Percentiles rank a stretch among this genome's conserved stretches.
Evolutionary conservation across 331 rosid genomes (phyloP).

Genomic region (Prunus yedoensis): DNA sequence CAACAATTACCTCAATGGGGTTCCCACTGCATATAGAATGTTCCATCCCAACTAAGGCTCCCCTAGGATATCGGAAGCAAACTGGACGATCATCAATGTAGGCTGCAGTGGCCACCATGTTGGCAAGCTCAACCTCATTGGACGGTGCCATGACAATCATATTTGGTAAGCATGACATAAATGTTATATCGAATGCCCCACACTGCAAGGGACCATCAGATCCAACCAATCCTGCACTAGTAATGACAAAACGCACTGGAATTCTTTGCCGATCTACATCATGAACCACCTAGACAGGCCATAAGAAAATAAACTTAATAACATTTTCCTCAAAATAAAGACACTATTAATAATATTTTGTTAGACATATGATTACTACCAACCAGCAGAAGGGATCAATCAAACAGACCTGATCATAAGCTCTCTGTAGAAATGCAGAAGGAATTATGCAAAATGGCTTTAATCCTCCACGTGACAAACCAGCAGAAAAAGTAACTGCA

Average conservation of each 20-base stretch:
- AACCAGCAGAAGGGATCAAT: not conserved
- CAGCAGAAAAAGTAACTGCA: conserved; percentile 94
- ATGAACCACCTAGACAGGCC: conserved; percentile 63
- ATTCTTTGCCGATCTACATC: conserved; percentile 83
- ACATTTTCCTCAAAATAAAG: not conserved
- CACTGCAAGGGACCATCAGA: conserved; percentile 85
- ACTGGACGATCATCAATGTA: conserved; percentile 62
- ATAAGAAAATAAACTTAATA: not conserved
- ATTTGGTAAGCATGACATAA: conserved; percentile 94
- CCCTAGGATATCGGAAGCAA: conserved; percentile 93
- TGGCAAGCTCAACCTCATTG: conserved; percentile 70
- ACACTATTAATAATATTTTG: not conserved
- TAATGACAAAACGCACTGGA: conserved; percentile 89
- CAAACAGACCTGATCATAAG: conserved; percentile 69
- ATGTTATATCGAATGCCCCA: conserved; percentile 87
- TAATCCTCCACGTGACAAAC: conserved; percentile 87
- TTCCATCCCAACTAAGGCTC: conserved; percentile 49
- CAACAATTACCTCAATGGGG: conserved; percentile 67
- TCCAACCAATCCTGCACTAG: conserved; percentile 91
- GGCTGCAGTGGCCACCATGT: conserved; percentile 92
- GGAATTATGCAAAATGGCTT: conserved; percentile 94
- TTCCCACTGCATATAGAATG: conserved; percentile 39
- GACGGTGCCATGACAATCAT: conserved; percentile 98
- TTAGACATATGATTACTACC: not conserved
- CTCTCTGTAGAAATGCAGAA: conserved; percentile 84